Base-by-base conservation (phyloP, 257 asterid species). In the Scutellaria galericulata region DNA sequence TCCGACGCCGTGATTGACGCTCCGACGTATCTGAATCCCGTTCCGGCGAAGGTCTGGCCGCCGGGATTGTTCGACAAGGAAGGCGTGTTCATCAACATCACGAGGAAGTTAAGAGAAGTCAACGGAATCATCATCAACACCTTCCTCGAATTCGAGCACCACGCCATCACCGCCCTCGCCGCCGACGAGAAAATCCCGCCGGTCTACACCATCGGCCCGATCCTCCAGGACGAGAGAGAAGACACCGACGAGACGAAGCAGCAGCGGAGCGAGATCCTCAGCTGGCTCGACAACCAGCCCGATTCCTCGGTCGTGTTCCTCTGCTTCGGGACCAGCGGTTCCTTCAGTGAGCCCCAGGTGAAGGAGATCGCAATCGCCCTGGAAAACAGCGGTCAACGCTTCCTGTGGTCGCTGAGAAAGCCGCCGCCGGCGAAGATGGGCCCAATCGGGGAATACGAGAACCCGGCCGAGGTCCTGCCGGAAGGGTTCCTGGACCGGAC, bases 351-450 rank as follows among this genome's bases (percentile, higher is more conserved):
- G 1, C 60, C 24, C 2, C 89, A 84, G 44, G 80, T 84, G 60
- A 72, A 14, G 46, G 83, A 84, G 44, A 84, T 84, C 0, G 89
- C 89, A 1, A 5, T 14, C 12, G 86, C 78, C 1, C 42, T 84
- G 0, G 84, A 84, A 51, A 12, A 22, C 0, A 71, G 86, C 37
- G 83, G 83, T 3, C 61, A 15, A 7, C 61, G 85, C 15, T 85
- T 82, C 31, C 10, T 85, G 4, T 85, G 87, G 89, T 85, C 89
- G 3, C 11, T 85, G 51, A 76, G 84, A 20, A 82, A 82, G 74
- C 83, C 83, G 4, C 72, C 85, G 10, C 20, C 15, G 8, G 69
- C 55, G 1, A 44, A n/a, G 31, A 3, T 75, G 0, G 69, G 42
- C 45, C 0, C 15, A 10, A 65, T 64, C 1, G 41, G 55, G 0